Percentiles rank a stretch among this genome's conserved stretches.
These are phyloP conservation scores for Parietaria judaica DNA, from an alignment of 306 rosid species.

Conservation along the genomic window DNA sequence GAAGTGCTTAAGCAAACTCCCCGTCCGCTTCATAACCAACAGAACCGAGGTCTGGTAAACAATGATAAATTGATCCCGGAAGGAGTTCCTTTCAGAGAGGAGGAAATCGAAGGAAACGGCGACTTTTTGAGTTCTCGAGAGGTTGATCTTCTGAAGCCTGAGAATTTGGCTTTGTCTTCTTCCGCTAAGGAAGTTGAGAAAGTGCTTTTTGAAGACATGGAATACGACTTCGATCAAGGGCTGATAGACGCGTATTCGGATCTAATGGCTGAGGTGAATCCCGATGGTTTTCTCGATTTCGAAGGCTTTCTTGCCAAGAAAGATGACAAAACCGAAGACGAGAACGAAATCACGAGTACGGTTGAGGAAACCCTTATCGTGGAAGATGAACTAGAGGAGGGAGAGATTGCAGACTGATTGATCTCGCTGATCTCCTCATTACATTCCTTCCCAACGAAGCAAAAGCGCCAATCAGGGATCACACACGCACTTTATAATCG, in stretches of 20 bases:
- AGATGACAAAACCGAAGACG: conserved; percentile 25
- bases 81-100: conserved; percentile 64
- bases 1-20: conserved; percentile 43
- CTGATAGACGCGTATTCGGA: conserved; percentile 43
- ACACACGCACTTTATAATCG: too few species aligned
- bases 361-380: conserved; percentile 13
- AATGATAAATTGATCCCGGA: conserved; percentile 23
- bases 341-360: conserved; percentile 4
- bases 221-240: conserved; percentile 55
- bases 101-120: conserved; percentile 57
- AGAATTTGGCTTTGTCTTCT: conserved; percentile 23
- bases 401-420: conserved; percentile 56
- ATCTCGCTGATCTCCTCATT: neutral
- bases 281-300: conserved; percentile 50
- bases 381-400: conserved; percentile 70
- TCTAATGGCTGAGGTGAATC: conserved; percentile 48
- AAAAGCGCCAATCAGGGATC: too few species aligned
- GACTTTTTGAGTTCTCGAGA: conserved; percentile 29
- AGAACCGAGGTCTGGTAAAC: conserved; percentile 22
- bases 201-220: conserved; percentile 28
- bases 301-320: conserved; percentile 32
- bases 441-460: neutral
- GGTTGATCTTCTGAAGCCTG: conserved; percentile 47
- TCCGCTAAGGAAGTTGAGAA: conserved; percentile 23
- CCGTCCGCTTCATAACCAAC: conserved; percentile 26